Evolutionary conservation across 257 asterid species (phyloP).

Genomic region (Cinchona pubescens): DNA sequence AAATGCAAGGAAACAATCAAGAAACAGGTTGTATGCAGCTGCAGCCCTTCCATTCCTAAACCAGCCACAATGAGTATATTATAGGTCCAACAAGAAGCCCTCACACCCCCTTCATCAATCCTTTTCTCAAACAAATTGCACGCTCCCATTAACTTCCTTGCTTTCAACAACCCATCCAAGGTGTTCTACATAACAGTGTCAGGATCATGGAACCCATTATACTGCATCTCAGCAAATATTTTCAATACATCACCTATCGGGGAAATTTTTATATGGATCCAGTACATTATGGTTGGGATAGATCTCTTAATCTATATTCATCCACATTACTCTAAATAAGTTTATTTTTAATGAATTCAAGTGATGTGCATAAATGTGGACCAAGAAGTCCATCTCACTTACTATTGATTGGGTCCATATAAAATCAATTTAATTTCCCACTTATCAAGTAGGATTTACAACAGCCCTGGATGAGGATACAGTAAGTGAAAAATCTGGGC

Average conservation of each 20-base stretch:
- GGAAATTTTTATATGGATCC: no score
- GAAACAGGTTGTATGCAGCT: constrained; percentile 76
- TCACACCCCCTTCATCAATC: constrained; percentile 74
- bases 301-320: no score
- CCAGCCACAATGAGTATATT: constrained; percentile 84
- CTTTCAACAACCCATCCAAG: constrained; percentile 78
- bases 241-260: constrained; percentile 59
- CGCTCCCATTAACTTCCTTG: constrained; percentile 71
- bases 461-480: constrained; percentile 81
- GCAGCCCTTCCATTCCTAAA: constrained; percentile 72
- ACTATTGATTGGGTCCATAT: no score
- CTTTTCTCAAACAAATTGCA: constrained; percentile 83
- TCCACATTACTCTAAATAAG: no score
- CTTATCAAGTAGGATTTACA: constrained; percentile 64
- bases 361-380: no score
- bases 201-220: constrained; percentile 58
- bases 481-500: constrained; percentile 79
- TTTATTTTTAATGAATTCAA: no score
- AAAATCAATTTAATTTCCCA: no score
- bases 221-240: constrained; percentile 75
- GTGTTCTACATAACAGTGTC: constrained; percentile 70
- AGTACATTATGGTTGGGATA: no score
- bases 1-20: constrained; percentile 69
- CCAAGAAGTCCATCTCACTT: no score
- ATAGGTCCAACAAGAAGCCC: constrained; percentile 87